Evolutionary conservation across 1,284 basidiomycete genomes (phyloP).

Genomic region (Malassezia sympodialis): DNA sequence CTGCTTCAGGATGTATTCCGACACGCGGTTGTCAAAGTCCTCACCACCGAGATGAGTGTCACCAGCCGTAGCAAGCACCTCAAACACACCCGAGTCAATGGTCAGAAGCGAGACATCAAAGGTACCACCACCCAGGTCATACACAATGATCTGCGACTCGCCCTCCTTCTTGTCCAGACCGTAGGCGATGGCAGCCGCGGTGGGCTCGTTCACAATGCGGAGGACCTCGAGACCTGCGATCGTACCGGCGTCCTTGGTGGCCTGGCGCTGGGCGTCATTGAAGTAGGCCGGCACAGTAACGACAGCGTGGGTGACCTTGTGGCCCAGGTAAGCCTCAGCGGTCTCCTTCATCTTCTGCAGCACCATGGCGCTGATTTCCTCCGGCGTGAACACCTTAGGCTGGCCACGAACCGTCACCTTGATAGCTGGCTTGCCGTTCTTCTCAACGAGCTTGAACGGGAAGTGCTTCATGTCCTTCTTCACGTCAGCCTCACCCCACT

Average conservation of each 20-base stretch:
- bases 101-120: slow-evolving; percentile 97
- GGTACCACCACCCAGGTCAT: slow-evolving; percentile 95
- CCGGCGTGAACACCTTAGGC: slow-evolving; percentile 53
- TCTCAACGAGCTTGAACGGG: slow-evolving; percentile 51
- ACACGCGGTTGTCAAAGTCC: slow-evolving; percentile 81
- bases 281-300: slow-evolving; percentile 86
- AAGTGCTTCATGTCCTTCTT: slow-evolving; percentile 49
- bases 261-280: slow-evolving; percentile 98
- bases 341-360: slow-evolving; percentile 98
- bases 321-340: slow-evolving; percentile 91
- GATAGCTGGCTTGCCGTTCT: slow-evolving; percentile 47
- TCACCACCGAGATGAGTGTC: slow-evolving; percentile 98
- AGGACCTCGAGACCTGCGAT: slow-evolving; percentile 92
- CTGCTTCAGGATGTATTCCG: slow-evolving; percentile 48
- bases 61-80: slow-evolving; percentile 92
- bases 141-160: slow-evolving; percentile 92
- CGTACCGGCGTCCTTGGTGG: slow-evolving; percentile 94
- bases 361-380: slow-evolving; percentile 90
- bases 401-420: slow-evolving; percentile 40
- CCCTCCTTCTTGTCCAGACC: slow-evolving; percentile 89
- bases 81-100: slow-evolving; percentile 92
- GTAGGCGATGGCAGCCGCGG: slow-evolving; percentile 87
- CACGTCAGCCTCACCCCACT: slow-evolving; percentile 53
- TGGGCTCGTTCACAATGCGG: slow-evolving; percentile 98
- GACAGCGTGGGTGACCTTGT: slow-evolving; percentile 89